Conservation (phyloP, 495 filamentous ascomycete genomes). For the Penicillium canescens region DNA sequence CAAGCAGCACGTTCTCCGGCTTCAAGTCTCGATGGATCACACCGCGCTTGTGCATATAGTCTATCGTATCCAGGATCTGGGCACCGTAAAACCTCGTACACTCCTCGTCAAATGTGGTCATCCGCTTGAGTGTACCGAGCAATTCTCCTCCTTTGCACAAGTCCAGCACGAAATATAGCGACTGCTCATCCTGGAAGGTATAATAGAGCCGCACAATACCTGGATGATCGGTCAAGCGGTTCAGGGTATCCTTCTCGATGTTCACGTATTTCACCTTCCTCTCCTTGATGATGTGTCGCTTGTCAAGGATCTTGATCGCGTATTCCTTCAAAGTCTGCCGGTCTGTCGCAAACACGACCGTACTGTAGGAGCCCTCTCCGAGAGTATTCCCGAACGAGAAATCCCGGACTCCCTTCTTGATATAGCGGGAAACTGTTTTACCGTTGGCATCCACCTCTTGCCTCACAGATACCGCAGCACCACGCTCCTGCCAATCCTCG, state of each 20-base stretch:
- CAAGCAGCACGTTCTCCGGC: conserved; percentile 94
- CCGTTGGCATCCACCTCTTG: conserved; percentile 83
- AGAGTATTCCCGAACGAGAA: conserved; percentile 91
- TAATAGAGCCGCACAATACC: conserved; percentile 98
- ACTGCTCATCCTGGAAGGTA: conserved; percentile 96
- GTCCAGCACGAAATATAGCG: conserved; percentile 95
- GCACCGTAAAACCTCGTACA: conserved; percentile 94
- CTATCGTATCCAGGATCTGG: conserved; percentile 94
- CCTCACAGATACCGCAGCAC: conserved; percentile 76
- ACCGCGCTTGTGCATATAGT: conserved; percentile 95
- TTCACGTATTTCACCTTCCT: conserved; percentile 99
- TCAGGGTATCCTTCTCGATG: conserved; percentile 98
- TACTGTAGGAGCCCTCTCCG: conserved; percentile 98
- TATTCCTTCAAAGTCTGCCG: conserved; percentile 95
- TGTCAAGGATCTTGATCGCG: conserved; percentile 97
- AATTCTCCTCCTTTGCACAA: conserved; percentile 91
- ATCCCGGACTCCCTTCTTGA: conserved; percentile 97
- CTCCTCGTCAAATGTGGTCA: conserved; percentile 92
- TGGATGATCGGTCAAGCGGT: conserved; percentile 92
- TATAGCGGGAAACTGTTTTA: conserved; percentile 72
- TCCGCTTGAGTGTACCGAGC: conserved; percentile 88
- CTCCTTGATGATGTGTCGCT: conserved; percentile 99
- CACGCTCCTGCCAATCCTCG: conserved; percentile 94
- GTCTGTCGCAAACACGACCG: conserved; percentile 91
- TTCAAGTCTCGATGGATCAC: conserved; percentile 98